phyloP scores from a whole-genome alignment of 1,284 basidiomycete genomes.

The Cryptococcus sp. region DNA sequence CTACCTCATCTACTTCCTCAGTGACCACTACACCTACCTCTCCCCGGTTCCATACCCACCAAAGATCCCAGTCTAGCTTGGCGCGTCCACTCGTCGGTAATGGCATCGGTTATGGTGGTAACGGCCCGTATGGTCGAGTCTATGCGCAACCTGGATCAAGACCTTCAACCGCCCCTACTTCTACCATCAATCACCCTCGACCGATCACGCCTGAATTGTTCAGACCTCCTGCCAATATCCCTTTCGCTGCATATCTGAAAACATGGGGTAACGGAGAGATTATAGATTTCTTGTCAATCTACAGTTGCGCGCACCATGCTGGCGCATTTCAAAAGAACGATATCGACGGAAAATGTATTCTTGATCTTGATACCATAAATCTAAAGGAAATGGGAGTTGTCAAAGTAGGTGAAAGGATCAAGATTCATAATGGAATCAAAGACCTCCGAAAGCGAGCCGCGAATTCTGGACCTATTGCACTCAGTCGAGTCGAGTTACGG shows the following conservation, averaged over 20 bases:
- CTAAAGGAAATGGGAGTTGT: constrained; percentile 82
- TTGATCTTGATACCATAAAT: constrained; percentile 79
- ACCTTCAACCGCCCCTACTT: constrained; percentile 6
- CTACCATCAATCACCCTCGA: constrained; percentile 15
- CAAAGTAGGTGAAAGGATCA: constrained; percentile 83
- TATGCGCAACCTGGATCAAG: constrained; percentile 6
- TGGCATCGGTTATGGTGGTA: background rate
- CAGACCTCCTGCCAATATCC: constrained; percentile 17
- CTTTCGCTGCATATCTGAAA: constrained; percentile 33
- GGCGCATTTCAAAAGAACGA: constrained; percentile 73
- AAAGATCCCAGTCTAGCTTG: too few relatives aligned
- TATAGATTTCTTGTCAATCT: constrained; percentile 30
- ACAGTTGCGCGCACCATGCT: constrained; percentile 65
- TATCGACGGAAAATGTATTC: constrained; percentile 78
- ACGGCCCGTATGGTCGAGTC: background rate
- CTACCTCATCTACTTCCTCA: constrained; percentile 21
- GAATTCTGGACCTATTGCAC: background rate
- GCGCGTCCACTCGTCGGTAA: background rate
- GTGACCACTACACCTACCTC: constrained; percentile 29
- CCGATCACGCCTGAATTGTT: constrained; percentile 34
- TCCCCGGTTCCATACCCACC: constrained; percentile 16
- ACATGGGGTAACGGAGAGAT: constrained; percentile 38
- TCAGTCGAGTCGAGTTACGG: constrained; percentile 15
- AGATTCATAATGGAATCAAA: constrained; percentile 79
- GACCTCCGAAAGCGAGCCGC: constrained; percentile 56